Base-by-base conservation (phyloP, 768 basidiomycete genomes). In the Galerina sulciceps region DNA sequence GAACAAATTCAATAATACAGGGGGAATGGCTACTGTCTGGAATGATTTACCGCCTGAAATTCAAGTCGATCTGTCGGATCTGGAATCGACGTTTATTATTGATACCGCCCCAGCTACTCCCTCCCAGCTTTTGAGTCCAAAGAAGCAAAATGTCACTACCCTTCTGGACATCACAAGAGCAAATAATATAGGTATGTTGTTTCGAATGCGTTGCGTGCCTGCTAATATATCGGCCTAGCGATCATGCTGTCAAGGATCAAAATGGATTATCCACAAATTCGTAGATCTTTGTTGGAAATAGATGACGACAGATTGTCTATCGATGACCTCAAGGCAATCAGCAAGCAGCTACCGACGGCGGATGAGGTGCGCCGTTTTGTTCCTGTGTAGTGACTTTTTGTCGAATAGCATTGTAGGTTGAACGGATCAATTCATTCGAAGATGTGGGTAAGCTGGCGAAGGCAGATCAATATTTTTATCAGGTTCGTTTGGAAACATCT, bases 171-270 rank as follows among this genome's bases (percentile, higher is more conserved):
- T 90, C 44, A 88, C 85, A 14, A 81, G 93, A 14, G 91, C 95
- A 1, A 93, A 93, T 63, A 91, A 96, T 65, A 80, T 95, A 63
- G 90, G 93, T 88, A 62, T 64, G 82, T 73, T 45, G 45, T 37
- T 6, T 13, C 17, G 1, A 3, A 42, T 40, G 18, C 48, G 37
- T 46, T 23, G 10, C 4, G 14, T 63, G 57, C 38, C 56, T 48
- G 23, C 26, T 53, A 46, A 55, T 17, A 18, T 23, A 14, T 42
- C 23, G 14, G 6, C 34, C 26, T 50, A 93, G 93, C 86, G 1
- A 95, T 96, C 63, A 92, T 96, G 89, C 77, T 98, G 1, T 85
- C 87, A 2, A 79, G 87, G 11, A 86, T 96, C 58, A 90, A 89
- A 71, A 70, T 90, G 51, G 76, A 79, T 4, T 81, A 86, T 38